phyloP scores from a whole-genome alignment of 2,329 filamentous ascomycete species.

The Phyllosticta capitalensis region DNA sequence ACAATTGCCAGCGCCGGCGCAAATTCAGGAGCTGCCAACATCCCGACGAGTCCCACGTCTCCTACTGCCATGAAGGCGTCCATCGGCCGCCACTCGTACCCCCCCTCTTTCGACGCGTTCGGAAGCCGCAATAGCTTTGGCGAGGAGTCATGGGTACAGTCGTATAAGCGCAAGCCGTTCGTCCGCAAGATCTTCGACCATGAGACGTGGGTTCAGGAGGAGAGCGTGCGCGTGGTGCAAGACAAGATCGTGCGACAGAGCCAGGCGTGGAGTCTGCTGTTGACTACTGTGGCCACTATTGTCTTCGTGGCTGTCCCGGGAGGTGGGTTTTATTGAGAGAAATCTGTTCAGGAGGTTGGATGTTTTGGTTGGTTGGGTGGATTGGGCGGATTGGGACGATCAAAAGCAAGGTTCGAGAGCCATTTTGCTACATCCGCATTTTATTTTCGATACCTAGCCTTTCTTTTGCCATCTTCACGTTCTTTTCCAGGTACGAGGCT shows the following conservation, averaged over 20 bases:
- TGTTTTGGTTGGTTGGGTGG: no score
- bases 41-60: neutral
- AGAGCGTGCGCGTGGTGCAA: conserved; percentile 64
- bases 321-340: conserved; percentile 8
- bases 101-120: conserved; percentile 28
- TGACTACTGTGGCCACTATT: conserved; percentile 22
- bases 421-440: no score
- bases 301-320: conserved; percentile 16
- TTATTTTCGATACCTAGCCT: no score
- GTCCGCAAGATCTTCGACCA: conserved; percentile 68
- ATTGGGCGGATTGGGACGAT: no score
- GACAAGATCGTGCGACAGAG: conserved; percentile 51
- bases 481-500: no score
- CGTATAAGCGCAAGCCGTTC: conserved; percentile 59
- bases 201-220: conserved; percentile 70
- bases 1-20: conserved; percentile 3
- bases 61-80: neutral
- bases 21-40: neutral
- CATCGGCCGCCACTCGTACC: neutral
- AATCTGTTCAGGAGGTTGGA: no score
- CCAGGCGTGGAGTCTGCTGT: conserved; percentile 26
- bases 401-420: no score
- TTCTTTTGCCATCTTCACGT: no score
- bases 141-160: conserved; percentile 65
- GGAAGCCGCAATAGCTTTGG: conserved; percentile 53